Conservation (phyloP, 306 rosid genomes). For the Castanopsis chinensis region DNA sequence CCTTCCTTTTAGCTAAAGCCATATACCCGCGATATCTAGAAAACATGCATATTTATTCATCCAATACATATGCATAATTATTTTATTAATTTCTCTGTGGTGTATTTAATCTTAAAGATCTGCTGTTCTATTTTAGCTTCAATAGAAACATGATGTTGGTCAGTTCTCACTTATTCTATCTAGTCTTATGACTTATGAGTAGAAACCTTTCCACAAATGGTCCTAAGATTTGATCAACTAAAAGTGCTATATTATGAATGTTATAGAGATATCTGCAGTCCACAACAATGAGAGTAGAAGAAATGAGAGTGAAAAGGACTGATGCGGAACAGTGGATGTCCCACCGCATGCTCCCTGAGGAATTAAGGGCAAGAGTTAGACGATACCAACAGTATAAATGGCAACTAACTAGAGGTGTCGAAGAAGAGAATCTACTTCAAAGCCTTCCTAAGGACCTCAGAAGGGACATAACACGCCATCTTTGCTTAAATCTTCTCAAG, state of each 20-base stretch:
- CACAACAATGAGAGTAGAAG: constrained; percentile 64
- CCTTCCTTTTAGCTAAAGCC: no score
- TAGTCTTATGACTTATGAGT: no score
- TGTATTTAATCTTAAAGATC: no score
- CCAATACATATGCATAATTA: no score
- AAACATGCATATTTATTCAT: background rate
- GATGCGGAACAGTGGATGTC: constrained; percentile 92
- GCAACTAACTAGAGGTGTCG: constrained; percentile 88
- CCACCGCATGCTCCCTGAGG: constrained; percentile 79
- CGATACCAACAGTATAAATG: constrained; percentile 80
- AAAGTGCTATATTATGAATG: background rate
- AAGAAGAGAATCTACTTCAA: constrained; percentile 58
- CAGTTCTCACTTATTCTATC: no score
- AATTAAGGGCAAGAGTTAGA: constrained; percentile 58
- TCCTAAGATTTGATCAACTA: background rate
- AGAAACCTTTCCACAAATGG: no score
- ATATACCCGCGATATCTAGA: no score
- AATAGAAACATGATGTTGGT: no score
- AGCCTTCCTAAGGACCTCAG: constrained; percentile 84
- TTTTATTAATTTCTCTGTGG: no score
- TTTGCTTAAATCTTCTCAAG: constrained; percentile 60
- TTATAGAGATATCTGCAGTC: constrained; percentile 76
- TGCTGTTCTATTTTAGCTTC: no score
- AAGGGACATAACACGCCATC: constrained; percentile 81
- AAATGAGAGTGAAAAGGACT: constrained; percentile 71